Percentiles rank a stretch among this genome's conserved stretches.
phyloP scores from a whole-genome alignment of 768 basidiomycete species.

The Pisolithus microcarpus region DNA sequence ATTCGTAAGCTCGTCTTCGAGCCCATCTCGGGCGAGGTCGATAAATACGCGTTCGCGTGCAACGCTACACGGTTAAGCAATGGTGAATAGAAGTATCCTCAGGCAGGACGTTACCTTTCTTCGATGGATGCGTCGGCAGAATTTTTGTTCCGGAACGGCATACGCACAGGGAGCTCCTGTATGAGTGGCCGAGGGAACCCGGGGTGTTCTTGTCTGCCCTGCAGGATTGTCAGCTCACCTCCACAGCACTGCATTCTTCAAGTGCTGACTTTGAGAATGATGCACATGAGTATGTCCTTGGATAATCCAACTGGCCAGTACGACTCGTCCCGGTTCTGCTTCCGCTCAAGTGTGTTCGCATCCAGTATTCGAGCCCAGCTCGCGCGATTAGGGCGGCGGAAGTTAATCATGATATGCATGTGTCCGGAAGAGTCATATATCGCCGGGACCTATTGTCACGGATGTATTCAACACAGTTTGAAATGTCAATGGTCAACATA shows the following conservation, averaged over 20 bases:
- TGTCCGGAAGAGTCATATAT: slow-evolving; percentile 87
- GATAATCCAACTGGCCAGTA: slow-evolving; percentile 94
- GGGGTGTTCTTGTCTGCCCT: slow-evolving; percentile 86
- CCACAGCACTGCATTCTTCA: background rate
- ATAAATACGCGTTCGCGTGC: slow-evolving; percentile 73
- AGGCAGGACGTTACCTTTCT: slow-evolving; percentile 51
- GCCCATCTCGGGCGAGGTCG: slow-evolving; percentile 62
- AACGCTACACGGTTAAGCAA: slow-evolving; percentile 40
- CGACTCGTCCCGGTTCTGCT: slow-evolving; percentile 83
- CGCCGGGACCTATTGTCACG: slow-evolving; percentile 62
- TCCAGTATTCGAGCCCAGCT: slow-evolving; percentile 89
- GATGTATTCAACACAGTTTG: background rate
- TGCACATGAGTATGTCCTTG: slow-evolving; percentile 70
- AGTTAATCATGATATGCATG: slow-evolving; percentile 79
- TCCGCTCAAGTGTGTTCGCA: slow-evolving; percentile 69
- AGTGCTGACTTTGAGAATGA: slow-evolving; percentile 76
- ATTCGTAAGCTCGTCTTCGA: slow-evolving; percentile 64
- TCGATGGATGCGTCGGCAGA: slow-evolving; percentile 56
- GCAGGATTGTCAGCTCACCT: slow-evolving; percentile 1
- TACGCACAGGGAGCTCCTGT: slow-evolving; percentile 75
- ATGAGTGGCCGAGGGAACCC: slow-evolving; percentile 86
- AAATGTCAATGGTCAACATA: slow-evolving; percentile 35
- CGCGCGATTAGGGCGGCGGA: slow-evolving; percentile 81
- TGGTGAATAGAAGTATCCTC: background rate
- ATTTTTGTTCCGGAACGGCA: slow-evolving; percentile 73